Evolutionary conservation across 208 protist species (phyloP), one percentile per base, ranked within the genome.

Genomic region (Crithidia bombi): DNA sequence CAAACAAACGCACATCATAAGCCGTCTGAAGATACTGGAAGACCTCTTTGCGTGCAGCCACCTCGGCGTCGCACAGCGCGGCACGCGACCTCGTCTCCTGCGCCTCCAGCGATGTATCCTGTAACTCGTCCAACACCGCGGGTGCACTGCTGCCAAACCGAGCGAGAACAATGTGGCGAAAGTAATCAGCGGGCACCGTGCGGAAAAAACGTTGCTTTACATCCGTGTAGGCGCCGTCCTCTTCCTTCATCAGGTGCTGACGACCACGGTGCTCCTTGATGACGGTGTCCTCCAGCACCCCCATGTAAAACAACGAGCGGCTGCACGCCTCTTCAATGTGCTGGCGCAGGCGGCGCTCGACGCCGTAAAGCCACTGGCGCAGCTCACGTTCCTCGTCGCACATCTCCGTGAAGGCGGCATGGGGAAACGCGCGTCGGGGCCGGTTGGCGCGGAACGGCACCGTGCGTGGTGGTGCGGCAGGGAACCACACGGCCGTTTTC

Each of bases 361-460:
- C 78, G 39, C 83, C 66, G 56, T 65, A 62, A 12, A 85, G 55
- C 89, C 89, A 94, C 52, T 75, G 57, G 19, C 89, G 89, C n/a
- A 94, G 59, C 77, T 90, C 83, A 12, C 77, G 75, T 67, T 94
- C 89, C 58, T 94, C 83, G 17, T 85, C 52, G 14, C 62, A 74
- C n/a, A 94, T 52, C 43, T 65, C 54, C 4, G 58, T 49, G 33
- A 85, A 86, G 39, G 87, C 82, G 9, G 75, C 63, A 52, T 79
- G 62, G 5, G 89, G 85, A 47, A 88, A 91, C 26, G 74, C 85
- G 43, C 61, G 78, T 19, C 75, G 51, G 2, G 73, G 35, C 21
- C 58, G 68, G 32, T 77, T 75, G 17, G 58, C 65, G 21, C 62
- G 75, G 14, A 79, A 65, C 17, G 68, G 11, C 10, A 89, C 78